phyloP scores from a whole-genome alignment of 2,329 filamentous ascomycete genomes.

The Cladophialophora chaetospira region DNA sequence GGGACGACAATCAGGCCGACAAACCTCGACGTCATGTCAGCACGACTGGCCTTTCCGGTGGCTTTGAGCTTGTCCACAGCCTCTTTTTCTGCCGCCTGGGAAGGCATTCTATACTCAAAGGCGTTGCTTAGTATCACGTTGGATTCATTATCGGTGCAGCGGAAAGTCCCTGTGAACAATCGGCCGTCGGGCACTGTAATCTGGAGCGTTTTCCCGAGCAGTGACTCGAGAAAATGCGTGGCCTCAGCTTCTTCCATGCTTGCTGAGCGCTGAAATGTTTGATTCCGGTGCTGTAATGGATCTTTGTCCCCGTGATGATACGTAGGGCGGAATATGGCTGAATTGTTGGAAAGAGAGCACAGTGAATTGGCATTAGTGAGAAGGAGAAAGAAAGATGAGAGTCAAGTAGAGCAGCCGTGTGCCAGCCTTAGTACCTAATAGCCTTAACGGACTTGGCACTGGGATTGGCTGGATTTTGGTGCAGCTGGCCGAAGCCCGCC shows the following conservation, averaged over 20 bases:
- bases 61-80: conserved; percentile 41
- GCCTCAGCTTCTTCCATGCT: conserved; percentile 31
- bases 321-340: too few species aligned
- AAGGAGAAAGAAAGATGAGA: too few species aligned
- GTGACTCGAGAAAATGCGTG: conserved; percentile 30
- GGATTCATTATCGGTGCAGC: conserved; percentile 88
- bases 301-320: too few species aligned
- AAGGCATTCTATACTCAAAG: conserved; percentile 84
- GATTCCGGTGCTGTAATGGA: too few species aligned
- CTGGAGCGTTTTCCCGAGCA: conserved; percentile 33
- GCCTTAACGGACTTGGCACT: too few species aligned
- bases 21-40: conserved; percentile 81
- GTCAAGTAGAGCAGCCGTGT: too few species aligned
- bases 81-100: conserved; percentile 50
- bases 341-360: too few species aligned
- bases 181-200: conserved; percentile 51
- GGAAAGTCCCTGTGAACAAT: conserved; percentile 87
- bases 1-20: conserved; percentile 89
- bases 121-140: conserved; percentile 86
- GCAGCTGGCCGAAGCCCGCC: too few species aligned
- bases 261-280: neutral
- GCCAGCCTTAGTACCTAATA: too few species aligned
- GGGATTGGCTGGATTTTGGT: too few species aligned
- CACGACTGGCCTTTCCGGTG: conserved; percentile 51
- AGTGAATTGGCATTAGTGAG: too few species aligned